Evolutionary conservation across 2,329 filamentous ascomycete genomes (phyloP).

Genomic region (Fusarium verticillioides): DNA sequence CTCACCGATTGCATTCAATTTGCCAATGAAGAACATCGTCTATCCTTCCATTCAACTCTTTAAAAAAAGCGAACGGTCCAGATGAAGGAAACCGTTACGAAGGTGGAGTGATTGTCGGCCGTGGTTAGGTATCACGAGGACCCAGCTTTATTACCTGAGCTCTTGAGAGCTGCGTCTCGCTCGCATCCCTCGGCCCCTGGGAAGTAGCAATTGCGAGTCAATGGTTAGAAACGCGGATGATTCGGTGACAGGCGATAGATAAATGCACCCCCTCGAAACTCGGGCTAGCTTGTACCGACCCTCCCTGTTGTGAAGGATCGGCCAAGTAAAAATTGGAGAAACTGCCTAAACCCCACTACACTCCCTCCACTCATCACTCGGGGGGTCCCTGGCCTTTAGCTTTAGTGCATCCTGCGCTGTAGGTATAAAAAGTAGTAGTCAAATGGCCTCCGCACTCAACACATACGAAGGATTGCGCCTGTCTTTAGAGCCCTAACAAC

Average conservation of each 20-base stretch:
- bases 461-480: neutral
- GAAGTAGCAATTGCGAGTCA: no score
- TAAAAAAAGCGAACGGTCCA: no score
- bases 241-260: neutral
- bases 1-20: neutral
- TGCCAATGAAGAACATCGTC: fast-evolving
- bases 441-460: neutral
- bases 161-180: neutral
- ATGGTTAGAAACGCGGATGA: neutral
- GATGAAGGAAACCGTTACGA: no score
- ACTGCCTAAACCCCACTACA: neutral
- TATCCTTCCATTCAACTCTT: no score
- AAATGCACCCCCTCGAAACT: neutral
- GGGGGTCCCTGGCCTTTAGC: neutral
- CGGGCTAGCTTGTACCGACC: neutral
- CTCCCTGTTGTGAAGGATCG: neutral
- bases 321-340: neutral
- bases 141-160: no score
- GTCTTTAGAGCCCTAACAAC: no score
- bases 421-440: neutral
- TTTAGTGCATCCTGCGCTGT: neutral
- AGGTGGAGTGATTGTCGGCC: no score
- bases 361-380: neutral
- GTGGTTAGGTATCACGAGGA: no score
- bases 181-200: neutral